phyloP scores from a whole-genome alignment of 306 rosid genomes.

The Herpetospermum pedunculosum region DNA sequence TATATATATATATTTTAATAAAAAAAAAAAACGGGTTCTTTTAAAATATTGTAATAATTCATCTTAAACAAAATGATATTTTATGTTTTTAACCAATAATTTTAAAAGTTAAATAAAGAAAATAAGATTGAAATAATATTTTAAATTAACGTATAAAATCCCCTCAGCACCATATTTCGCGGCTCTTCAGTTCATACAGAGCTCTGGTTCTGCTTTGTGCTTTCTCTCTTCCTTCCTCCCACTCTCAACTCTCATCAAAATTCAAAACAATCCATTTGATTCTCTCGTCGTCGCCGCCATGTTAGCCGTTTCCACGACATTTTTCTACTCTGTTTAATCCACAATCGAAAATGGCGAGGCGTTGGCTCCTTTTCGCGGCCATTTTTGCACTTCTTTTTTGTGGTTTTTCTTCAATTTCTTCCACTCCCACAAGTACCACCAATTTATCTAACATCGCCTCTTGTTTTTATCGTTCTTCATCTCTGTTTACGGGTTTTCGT shows the following conservation, averaged over 20 bases:
- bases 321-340: neutral
- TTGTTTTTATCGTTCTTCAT: neutral
- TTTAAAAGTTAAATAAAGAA: neutral
- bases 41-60: too few relatives aligned
- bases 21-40: too few relatives aligned
- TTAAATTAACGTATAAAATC: neutral
- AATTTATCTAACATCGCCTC: neutral
- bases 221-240: neutral
- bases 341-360: constrained; percentile 34
- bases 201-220: neutral
- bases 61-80: too few relatives aligned
- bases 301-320: neutral
- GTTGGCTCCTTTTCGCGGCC: constrained; percentile 27
- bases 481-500: constrained; percentile 10
- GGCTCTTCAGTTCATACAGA: neutral
- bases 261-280: neutral
- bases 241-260: neutral
- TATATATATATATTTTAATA: too few relatives aligned
- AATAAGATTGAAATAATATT: neutral
- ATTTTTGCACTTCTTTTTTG: constrained; percentile 33
- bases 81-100: too few relatives aligned
- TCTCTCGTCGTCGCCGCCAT: neutral
- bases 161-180: neutral
- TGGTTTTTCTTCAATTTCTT: constrained; percentile 52
- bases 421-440: constrained; percentile 63